phyloP scores from a whole-genome alignment of 179 eudicot species.

The Silene noctiflora region DNA sequence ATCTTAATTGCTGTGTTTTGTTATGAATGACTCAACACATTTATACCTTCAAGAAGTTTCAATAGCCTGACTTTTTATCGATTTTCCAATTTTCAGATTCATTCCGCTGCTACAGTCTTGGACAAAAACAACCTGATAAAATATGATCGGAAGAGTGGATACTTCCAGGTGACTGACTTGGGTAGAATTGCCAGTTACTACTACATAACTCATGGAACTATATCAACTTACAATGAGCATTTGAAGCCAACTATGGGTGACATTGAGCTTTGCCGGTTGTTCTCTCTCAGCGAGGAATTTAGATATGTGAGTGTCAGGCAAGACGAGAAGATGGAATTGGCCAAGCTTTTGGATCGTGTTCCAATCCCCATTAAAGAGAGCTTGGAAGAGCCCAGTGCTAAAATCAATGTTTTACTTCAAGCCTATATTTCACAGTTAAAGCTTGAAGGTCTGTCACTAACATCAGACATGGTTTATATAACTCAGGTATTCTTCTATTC shows the following conservation, averaged over 20 bases:
- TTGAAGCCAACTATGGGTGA: conserved; percentile 98
- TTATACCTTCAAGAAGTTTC: neutral
- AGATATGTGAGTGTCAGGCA: conserved; percentile 90
- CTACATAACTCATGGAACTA: conserved; percentile 85
- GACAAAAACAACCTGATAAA: conserved; percentile 89
- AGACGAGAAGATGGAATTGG: conserved; percentile 93
- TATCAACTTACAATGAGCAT: conserved; percentile 86
- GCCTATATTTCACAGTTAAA: conserved; percentile 88
- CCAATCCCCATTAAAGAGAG: conserved; percentile 90
- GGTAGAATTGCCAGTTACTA: conserved; percentile 96
- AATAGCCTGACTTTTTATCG: neutral
- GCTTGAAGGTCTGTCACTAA: conserved; percentile 88
- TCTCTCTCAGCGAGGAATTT: conserved; percentile 93
- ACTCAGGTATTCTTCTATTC: conserved; percentile 63
- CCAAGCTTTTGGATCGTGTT: conserved; percentile 83
- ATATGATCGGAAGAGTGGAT: conserved; percentile 95
- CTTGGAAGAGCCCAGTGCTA: conserved; percentile 96
- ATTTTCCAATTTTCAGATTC: conserved; percentile 55
- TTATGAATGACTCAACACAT: neutral
- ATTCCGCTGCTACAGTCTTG: conserved; percentile 81
- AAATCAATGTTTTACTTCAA: conserved; percentile 91
- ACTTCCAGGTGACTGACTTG: conserved; percentile 89
- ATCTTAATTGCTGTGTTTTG: neutral
- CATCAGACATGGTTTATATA: conserved; percentile 93
- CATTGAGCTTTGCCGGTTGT: conserved; percentile 90